These are phyloP conservation scores for Alnus glutinosa DNA, from an alignment of 306 rosid genomes.

Conservation along the genomic window DNA sequence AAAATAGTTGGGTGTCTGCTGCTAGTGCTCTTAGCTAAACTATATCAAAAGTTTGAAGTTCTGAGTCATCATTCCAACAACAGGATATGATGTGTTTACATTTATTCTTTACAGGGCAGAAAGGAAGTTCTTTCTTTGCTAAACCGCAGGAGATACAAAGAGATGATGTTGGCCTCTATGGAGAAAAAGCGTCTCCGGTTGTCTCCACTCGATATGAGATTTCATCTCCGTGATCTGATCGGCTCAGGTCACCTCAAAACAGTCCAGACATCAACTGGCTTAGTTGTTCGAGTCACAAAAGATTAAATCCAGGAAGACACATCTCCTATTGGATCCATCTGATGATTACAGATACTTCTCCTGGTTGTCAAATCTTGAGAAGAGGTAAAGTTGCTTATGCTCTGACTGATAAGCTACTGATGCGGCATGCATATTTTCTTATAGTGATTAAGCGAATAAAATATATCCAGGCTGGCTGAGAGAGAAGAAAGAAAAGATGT, in stretches of 20 bases:
- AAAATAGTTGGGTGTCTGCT: too few species aligned
- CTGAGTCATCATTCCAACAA: neutral
- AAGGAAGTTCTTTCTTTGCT: constrained; percentile 82
- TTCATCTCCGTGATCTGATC: constrained; percentile 87
- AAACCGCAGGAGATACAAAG: constrained; percentile 67
- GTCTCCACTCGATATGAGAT: constrained; percentile 78
- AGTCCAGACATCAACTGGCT: constrained; percentile 65
- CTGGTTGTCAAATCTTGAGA: constrained; percentile 17
- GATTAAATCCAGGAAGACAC: constrained; percentile 42
- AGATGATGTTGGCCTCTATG: constrained; percentile 74
- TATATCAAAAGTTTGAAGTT: neutral
- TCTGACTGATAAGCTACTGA: constrained; percentile 24
- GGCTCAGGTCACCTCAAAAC: constrained; percentile 80
- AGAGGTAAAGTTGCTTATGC: constrained; percentile 26
- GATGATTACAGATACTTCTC: constrained; percentile 17
- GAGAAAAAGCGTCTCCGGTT: constrained; percentile 81
- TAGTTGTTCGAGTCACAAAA: constrained; percentile 69
- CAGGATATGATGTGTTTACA: constrained; percentile 11
- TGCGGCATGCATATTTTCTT: neutral
- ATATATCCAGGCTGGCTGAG: neutral
- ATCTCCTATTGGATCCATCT: constrained; percentile 11
- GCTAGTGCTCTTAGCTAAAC: neutral
- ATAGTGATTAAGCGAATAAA: neutral
- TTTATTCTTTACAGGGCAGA: constrained; percentile 68
- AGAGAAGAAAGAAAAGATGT: neutral